Evolutionary conservation across 441 rosid genomes (phyloP).

Genomic region (Gossypium lobatum): DNA sequence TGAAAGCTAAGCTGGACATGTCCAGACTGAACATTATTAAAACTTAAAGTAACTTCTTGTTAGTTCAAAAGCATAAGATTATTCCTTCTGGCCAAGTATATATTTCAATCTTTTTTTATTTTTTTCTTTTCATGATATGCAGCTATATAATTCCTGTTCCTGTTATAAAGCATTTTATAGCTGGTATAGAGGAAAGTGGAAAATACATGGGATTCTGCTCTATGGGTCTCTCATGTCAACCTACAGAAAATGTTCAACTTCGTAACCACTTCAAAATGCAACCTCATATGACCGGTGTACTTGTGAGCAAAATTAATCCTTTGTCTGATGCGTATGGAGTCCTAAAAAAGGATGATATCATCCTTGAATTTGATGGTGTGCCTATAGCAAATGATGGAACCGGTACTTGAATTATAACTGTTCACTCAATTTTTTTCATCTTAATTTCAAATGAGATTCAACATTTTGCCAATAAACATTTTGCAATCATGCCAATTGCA

Average conservation of each 20-base stretch:
- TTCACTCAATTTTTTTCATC: neutral
- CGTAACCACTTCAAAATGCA: constrained; percentile 54
- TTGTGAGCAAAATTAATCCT: constrained; percentile 76
- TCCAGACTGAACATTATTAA: neutral
- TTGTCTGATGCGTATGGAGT: constrained; percentile 49
- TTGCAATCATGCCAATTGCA: neutral
- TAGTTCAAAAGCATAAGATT: neutral
- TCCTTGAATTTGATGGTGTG: constrained; percentile 72
- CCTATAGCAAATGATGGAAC: constrained; percentile 88
- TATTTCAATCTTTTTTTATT: neutral
- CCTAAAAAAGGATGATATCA: constrained; percentile 68
- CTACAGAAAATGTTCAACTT: constrained; percentile 72
- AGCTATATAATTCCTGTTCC: constrained; percentile 89
- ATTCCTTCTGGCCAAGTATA: constrained; percentile 9
- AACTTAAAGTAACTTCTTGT: constrained; percentile 5
- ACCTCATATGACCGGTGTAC: constrained; percentile 71
- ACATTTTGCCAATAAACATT: neutral
- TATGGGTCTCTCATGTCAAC: constrained; percentile 75
- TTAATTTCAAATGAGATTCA: neutral
- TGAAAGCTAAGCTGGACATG: neutral
- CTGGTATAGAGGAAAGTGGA: constrained; percentile 64
- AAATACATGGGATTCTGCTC: constrained; percentile 72
- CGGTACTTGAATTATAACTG: constrained; percentile 33
- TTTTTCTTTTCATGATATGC: constrained; percentile 18
- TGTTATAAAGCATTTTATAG: constrained; percentile 67